These are phyloP conservation scores for Amphibolis antarctica DNA, from an alignment of 106 monocot genomes.

Conservation along the genomic window DNA sequence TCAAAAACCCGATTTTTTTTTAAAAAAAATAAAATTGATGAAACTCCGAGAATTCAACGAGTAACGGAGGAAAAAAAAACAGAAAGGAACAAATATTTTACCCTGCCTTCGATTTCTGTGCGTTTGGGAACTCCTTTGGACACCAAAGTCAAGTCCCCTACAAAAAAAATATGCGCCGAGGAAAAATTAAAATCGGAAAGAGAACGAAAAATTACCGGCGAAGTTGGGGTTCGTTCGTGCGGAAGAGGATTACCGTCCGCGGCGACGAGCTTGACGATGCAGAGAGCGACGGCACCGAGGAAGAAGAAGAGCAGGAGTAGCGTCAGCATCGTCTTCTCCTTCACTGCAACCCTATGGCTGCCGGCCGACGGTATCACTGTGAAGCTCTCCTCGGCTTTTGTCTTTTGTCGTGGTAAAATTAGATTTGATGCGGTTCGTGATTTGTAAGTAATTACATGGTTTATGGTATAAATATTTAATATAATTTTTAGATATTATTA, in stretches of 20 bases:
- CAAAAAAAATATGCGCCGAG: background rate
- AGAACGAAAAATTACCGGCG: background rate
- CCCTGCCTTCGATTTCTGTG: constrained; percentile 11
- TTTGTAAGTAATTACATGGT: too few species aligned
- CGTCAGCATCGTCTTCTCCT: background rate
- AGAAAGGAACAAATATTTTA: background rate
- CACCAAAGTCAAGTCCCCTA: constrained; percentile 17
- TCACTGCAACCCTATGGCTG: too few species aligned
- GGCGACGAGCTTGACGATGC: constrained; percentile 5
- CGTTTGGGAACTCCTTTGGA: constrained; percentile 12
- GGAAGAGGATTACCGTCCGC: constrained; percentile 4
- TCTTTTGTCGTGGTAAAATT: too few species aligned
- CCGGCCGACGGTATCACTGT: too few species aligned
- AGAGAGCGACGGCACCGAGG: background rate
- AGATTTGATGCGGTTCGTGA: too few species aligned
- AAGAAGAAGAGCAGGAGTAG: background rate
- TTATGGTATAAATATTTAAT: too few species aligned
- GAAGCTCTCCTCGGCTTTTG: too few species aligned
- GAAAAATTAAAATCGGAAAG: background rate
- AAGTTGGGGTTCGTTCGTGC: background rate
- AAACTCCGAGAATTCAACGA: too few species aligned
- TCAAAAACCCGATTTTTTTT: background rate
- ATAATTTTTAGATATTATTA: too few species aligned
- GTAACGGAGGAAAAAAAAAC: background rate
- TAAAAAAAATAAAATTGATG: too few species aligned